Base-by-base conservation (phyloP, 345 rosid species). In the Dimocarpus longan region DNA sequence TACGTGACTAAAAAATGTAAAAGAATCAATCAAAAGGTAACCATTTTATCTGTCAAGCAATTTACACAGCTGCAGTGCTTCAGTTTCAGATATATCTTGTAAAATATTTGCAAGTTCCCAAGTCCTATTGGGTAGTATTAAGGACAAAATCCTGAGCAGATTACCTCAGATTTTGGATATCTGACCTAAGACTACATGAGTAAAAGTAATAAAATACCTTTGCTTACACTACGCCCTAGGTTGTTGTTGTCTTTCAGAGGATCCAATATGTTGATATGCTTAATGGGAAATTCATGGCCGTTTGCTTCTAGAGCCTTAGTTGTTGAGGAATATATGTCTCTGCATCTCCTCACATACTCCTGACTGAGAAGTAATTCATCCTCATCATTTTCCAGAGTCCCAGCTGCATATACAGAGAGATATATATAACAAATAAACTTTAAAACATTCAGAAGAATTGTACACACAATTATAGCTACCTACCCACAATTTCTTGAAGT, bases 161-260 rank as follows among this genome's bases (percentile, higher is more conserved):
- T 11, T 10, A 7, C 37, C 64, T 50, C 52, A 6, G 54, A 12
- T 5, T 66, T 8, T 7, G 7, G 24, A 40, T n/a, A 70, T 26
- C 32, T 50, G 71, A 54, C 39, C 70, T 44, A 68, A 69, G 70
- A 52, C 16, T 40, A 69, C 32, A 75, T 24, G 66, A 22, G 64
- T 57, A 75, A 19, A 57, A 76, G 9, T 26, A 68, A 60, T 70
- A 40, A 76, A 66, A 6, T 88, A 93, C 99, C 98, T 92, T 84
- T 84, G 80, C 90, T 89, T 70, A 96, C 95, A 80, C 99, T 92
- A 64, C 93, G 97, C 19, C 98, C 98, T 10, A 95, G 90, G 88
- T 95, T 95, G 86, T 95, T 96, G 85, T 82, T 88, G 75, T 84
- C 89, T 78, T 86, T 92, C 68, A 94, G 76, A 78, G 99, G 98